phyloP scores from a whole-genome alignment of 2,329 filamentous ascomycete genomes.

The Penicillium sp. region DNA sequence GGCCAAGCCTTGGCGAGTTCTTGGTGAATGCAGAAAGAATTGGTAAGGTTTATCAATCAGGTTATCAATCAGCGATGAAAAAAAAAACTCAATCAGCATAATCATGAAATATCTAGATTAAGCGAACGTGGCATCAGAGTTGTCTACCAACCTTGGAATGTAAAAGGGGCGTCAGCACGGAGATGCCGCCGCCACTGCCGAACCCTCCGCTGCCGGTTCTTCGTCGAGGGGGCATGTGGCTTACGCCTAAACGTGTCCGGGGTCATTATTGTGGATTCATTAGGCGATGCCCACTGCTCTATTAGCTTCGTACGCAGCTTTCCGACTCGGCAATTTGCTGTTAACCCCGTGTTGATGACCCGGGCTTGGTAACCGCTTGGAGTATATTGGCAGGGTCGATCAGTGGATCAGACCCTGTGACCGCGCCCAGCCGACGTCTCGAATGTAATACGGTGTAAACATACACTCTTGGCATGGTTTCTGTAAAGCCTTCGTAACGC shows the following conservation, averaged over 20 bases:
- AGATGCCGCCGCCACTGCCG: background rate
- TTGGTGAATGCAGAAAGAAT: background rate
- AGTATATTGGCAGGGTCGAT: background rate
- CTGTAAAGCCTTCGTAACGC: background rate
- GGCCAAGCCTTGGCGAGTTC: constrained; percentile 5
- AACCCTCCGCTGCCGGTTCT: background rate
- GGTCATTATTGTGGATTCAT: background rate
- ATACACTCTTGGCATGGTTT: fast-evolving
- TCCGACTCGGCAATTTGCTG: no score
- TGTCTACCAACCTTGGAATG: background rate
- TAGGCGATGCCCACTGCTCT: background rate
- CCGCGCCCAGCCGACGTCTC: background rate
- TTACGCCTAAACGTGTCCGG: background rate
- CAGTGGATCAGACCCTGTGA: background rate
- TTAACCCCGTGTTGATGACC: background rate
- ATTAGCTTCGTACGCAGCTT: no score
- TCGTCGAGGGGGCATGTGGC: background rate
- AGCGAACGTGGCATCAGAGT: no score
- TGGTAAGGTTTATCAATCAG: background rate
- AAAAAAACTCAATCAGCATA: background rate
- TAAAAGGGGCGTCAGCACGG: background rate
- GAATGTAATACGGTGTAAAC: background rate
- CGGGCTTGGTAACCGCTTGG: no score
- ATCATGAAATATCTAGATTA: background rate
- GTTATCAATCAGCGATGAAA: background rate